These are phyloP conservation scores for Sistotremastrum suecicum DNA, from an alignment of 768 basidiomycete genomes.

Conservation along the genomic window DNA sequence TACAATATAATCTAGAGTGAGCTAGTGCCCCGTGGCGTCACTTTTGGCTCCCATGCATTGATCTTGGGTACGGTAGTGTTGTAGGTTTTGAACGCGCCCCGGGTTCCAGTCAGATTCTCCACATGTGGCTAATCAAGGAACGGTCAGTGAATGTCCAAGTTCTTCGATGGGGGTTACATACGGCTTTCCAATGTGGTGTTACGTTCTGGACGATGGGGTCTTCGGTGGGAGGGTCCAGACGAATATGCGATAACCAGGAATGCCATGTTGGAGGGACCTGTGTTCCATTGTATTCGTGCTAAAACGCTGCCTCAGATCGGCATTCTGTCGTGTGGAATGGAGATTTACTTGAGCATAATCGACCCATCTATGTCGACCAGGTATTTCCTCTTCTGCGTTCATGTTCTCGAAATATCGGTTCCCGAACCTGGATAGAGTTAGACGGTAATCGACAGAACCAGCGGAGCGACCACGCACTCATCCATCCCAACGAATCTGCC, in stretches of 20 bases:
- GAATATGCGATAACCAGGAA: conserved; percentile 87
- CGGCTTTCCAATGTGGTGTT: conserved; percentile 73
- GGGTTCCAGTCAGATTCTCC: conserved; percentile 87
- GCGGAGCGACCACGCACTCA: conserved; percentile 46
- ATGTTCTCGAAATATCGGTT: conserved; percentile 91
- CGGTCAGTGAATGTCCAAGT: neutral
- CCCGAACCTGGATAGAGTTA: conserved; percentile 51
- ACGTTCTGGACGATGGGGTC: conserved; percentile 58
- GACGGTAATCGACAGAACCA: conserved; percentile 1
- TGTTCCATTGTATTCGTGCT: conserved; percentile 82
- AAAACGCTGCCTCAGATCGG: neutral
- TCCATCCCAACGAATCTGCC: conserved; percentile 66
- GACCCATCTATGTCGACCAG: conserved; percentile 94
- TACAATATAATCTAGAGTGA: conserved; percentile 4
- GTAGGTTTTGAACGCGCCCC: conserved; percentile 82
- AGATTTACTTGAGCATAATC: conserved; percentile 70
- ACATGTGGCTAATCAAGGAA: conserved; percentile 44
- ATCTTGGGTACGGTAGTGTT: conserved; percentile 79
- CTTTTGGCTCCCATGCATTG: conserved; percentile 70
- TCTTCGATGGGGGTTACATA: conserved; percentile 25
- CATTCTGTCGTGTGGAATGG: neutral
- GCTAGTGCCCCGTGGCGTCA: conserved; percentile 29
- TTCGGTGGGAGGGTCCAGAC: conserved; percentile 62
- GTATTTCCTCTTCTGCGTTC: conserved; percentile 76
- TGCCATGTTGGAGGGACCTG: conserved; percentile 97